Percentiles rank a stretch among this genome's conserved stretches.
Conservation (phyloP, 257 asterid species). For the Forsythia suspensa region DNA sequence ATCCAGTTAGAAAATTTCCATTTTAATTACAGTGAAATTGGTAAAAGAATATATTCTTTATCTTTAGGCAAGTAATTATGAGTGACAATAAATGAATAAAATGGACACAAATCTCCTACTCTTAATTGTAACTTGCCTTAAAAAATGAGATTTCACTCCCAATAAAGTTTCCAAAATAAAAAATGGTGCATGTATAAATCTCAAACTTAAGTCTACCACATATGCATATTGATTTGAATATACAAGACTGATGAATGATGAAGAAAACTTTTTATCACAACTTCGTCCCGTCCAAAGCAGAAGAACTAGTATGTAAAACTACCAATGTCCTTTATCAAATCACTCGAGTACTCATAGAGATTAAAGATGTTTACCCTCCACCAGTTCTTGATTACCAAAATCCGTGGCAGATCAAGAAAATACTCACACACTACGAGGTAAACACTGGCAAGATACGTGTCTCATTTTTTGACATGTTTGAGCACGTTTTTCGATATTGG, state of each 20-base stretch:
- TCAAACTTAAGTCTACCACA: not conserved
- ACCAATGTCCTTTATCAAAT: not conserved
- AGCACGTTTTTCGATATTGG: constrained; percentile 54
- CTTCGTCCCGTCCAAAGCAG: constrained; percentile 38
- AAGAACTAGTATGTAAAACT: constrained; percentile 28
- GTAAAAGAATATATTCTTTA: not conserved
- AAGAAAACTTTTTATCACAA: constrained; percentile 45
- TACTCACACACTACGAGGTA: constrained; percentile 32
- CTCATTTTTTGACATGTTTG: constrained; percentile 39
- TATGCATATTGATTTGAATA: not conserved
- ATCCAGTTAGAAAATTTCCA: not conserved
- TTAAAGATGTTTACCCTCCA: constrained; percentile 35
- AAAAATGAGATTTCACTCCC: not conserved
- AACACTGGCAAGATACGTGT: constrained; percentile 31
- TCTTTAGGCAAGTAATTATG: not conserved
- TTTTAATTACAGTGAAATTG: not conserved
- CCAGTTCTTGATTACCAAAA: constrained; percentile 28
- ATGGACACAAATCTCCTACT: not conserved
- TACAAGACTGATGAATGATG: not conserved
- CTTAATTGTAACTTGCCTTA: not conserved
- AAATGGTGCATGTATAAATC: not conserved
- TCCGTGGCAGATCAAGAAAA: constrained; percentile 59
- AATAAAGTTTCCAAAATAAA: not conserved
- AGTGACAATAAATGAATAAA: not conserved
- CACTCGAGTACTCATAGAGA: constrained; percentile 44